These are phyloP conservation scores for Furcasterigmium sp. DNA, from an alignment of 2,329 filamentous ascomycete genomes.

Conservation along the genomic window DNA sequence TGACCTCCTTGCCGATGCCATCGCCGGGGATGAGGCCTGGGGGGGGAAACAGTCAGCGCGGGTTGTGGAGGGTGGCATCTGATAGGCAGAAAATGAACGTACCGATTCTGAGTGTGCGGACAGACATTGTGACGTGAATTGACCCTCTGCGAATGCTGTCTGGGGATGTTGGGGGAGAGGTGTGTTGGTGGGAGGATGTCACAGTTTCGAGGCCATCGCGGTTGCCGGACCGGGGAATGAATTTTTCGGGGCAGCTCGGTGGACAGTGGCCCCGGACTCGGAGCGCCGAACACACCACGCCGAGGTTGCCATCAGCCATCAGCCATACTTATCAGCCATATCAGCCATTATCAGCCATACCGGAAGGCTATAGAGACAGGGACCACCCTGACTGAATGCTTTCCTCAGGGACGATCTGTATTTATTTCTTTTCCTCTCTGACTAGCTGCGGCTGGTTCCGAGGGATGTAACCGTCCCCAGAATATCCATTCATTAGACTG, in stretches of 20 bases:
- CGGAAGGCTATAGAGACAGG: no score
- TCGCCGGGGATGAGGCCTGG: conserved; percentile 93
- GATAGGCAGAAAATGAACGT: no score
- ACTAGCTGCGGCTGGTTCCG: no score
- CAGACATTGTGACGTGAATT: conserved; percentile 26
- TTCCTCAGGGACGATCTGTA: no score
- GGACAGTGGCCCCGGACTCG: neutral
- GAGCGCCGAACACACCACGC: neutral
- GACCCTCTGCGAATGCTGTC: conserved; percentile 3
- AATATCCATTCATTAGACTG: no score
- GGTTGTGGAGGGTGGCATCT: no score
- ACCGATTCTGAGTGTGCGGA: conserved; percentile 38
- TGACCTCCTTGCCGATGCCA: conserved; percentile 97
- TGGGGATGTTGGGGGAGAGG: neutral
- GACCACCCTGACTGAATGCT: no score
- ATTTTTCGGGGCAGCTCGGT: neutral
- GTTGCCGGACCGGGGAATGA: neutral
- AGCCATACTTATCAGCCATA: no score
- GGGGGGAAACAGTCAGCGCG: conserved; percentile 1
- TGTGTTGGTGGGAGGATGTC: neutral
- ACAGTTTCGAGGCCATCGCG: neutral
- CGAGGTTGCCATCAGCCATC: no score
- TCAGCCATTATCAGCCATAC: no score
- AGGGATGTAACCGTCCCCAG: no score
- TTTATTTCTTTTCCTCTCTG: no score